Conservation (phyloP, 2,329 filamentous ascomycete genomes). For the Aspergillus aculeatus region DNA sequence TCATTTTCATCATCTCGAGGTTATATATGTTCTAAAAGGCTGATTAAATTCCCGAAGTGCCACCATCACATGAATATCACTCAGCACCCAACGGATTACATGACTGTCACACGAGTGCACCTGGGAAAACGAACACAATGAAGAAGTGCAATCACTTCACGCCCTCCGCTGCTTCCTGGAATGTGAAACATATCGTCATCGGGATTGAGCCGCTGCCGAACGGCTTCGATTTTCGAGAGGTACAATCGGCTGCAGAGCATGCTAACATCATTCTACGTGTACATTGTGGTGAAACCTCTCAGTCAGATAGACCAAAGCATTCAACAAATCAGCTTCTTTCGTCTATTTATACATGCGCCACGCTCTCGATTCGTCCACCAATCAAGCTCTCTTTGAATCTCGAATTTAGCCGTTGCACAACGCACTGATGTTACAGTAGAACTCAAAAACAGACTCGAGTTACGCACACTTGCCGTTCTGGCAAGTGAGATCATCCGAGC, state of each 20-base stretch:
- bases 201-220: neutral
- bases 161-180: neutral
- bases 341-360: neutral
- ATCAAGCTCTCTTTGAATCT: neutral
- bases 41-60: neutral
- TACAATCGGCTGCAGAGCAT: too few species aligned
- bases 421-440: neutral
- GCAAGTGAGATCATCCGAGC: slow-evolving; percentile 2
- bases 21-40: too few species aligned
- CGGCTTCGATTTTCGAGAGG: neutral
- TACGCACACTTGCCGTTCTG: slow-evolving; percentile 1
- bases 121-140: neutral
- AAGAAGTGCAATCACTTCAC: neutral
- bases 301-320: neutral
- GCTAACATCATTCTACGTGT: neutral
- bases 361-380: neutral
- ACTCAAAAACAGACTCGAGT: neutral
- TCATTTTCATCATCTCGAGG: neutral
- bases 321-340: neutral
- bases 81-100: neutral
- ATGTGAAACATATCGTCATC: neutral
- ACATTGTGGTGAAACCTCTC: neutral
- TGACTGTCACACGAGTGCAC: neutral
- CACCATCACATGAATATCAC: neutral
- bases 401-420: neutral